Conservation (phyloP, 2,329 filamentous ascomycete species). For the Dothiorella sarmentorum region DNA sequence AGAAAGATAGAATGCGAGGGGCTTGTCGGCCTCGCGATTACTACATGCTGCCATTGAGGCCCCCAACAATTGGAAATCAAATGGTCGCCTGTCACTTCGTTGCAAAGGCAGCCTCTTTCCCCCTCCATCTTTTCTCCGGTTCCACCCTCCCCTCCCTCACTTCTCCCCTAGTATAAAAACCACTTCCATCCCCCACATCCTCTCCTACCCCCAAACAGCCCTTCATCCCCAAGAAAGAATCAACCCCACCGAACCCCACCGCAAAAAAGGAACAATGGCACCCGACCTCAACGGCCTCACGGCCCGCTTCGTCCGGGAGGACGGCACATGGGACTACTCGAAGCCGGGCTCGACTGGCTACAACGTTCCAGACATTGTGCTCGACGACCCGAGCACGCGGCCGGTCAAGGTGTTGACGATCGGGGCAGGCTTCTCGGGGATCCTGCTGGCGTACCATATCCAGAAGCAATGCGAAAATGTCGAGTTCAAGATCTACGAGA, state of each 20-base stretch:
- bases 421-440: constrained; percentile 48
- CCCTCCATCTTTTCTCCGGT: too few relatives aligned
- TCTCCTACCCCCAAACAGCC: too few relatives aligned
- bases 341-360: constrained; percentile 44
- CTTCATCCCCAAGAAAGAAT: too few relatives aligned
- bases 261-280: constrained; percentile 39
- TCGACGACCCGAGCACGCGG: constrained; percentile 40
- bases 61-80: too few relatives aligned
- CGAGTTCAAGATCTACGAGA: constrained; percentile 49
- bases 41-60: too few relatives aligned
- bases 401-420: constrained; percentile 48
- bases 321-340: constrained; percentile 42
- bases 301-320: constrained; percentile 20
- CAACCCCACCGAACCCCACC: too few relatives aligned
- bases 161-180: neutral
- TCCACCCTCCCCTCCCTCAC: neutral
- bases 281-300: constrained; percentile 41
- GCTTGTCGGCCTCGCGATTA: too few relatives aligned
- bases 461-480: constrained; percentile 45
- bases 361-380: constrained; percentile 38
- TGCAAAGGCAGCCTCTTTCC: too few relatives aligned
- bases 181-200: too few relatives aligned
- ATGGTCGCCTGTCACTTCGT: too few relatives aligned
- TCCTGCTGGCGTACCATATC: constrained; percentile 48
- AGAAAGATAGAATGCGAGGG: too few relatives aligned